A percentile compares a stretch with the other conserved stretches of the same genome.
Conservation (phyloP, 495 filamentous ascomycete genomes). For the Hypoxylon subgilvum region DNA sequence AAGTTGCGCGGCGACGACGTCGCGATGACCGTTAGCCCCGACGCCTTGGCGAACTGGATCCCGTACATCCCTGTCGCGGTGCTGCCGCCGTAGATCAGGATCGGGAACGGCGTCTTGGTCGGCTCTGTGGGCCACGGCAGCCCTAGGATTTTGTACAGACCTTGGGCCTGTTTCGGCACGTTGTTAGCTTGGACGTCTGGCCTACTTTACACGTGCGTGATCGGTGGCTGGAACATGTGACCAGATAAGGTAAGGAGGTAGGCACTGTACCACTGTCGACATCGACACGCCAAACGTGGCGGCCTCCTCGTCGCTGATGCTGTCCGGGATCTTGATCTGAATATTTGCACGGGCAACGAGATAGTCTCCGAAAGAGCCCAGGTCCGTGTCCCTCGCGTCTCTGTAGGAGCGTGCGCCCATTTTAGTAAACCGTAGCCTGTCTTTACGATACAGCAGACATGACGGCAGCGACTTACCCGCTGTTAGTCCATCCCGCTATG, state of each 20-base stretch:
- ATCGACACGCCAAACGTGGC: constrained; percentile 57
- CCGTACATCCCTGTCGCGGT: constrained; percentile 56
- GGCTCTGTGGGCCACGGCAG: constrained; percentile 47
- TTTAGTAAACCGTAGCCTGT: no score
- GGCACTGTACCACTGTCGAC: constrained; percentile 53
- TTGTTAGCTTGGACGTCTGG: neutral
- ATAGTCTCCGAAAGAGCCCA: constrained; percentile 52
- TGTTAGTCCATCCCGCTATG: constrained; percentile 48
- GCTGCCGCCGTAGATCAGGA: constrained; percentile 60
- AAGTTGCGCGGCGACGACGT: constrained; percentile 54
- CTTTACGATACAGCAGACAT: no score
- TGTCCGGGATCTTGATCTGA: constrained; percentile 44
- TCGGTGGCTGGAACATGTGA: neutral
- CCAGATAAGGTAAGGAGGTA: no score
- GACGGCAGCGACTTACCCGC: constrained; percentile 31
- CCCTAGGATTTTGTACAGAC: constrained; percentile 49
- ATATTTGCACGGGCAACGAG: constrained; percentile 34
- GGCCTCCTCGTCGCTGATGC: constrained; percentile 50
- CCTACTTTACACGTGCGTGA: no score
- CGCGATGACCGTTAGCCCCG: constrained; percentile 52
- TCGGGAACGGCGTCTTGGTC: constrained; percentile 23
- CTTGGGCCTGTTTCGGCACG: constrained; percentile 45
- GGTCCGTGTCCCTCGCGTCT: constrained; percentile 21
- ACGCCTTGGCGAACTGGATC: constrained; percentile 54
- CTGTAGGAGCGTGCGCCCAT: neutral